Percentiles rank a stretch among this genome's conserved stretches.
These are phyloP conservation scores for Laguncularia racemosa DNA, from an alignment of 345 rosid species.

Conservation along the genomic window DNA sequence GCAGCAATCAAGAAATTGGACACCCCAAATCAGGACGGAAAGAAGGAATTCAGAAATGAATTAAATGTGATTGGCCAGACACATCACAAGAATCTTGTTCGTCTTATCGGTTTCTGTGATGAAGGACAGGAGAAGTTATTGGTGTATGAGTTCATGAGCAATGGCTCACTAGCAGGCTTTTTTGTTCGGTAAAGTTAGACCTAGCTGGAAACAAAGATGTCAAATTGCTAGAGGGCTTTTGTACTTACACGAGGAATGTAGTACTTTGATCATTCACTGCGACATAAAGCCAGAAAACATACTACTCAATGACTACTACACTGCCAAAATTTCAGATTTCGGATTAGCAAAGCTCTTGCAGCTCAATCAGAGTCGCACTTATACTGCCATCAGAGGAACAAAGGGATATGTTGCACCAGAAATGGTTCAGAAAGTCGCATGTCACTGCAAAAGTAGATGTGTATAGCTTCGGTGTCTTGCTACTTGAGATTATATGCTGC, in stretches of 20 bases:
- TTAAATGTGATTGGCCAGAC: constrained; percentile 24
- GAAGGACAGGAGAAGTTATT: constrained; percentile 22
- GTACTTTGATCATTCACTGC: constrained; percentile 29
- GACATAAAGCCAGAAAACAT: constrained; percentile 39
- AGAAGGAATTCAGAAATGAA: constrained; percentile 28
- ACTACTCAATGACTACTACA: constrained; percentile 17
- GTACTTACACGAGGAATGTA: constrained; percentile 34
- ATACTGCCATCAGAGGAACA: constrained; percentile 19
- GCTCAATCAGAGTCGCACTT: constrained; percentile 15
- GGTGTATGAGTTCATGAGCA: constrained; percentile 30
- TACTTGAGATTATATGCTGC: constrained; percentile 20
- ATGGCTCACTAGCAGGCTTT: constrained; percentile 21
- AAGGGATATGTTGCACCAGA: constrained; percentile 29
- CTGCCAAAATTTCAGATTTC: constrained; percentile 23
- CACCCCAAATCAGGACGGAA: constrained; percentile 5
- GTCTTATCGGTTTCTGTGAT: constrained; percentile 31
- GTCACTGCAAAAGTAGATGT: constrained; percentile 18
- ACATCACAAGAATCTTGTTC: constrained; percentile 30
- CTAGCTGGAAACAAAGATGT: constrained; percentile 17
- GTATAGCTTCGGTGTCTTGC: constrained; percentile 24
- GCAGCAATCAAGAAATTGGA: constrained; percentile 31
- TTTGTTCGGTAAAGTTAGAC: constrained; percentile 21
- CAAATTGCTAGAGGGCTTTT: constrained; percentile 29
- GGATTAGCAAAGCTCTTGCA: constrained; percentile 35
- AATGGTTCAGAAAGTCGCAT: constrained; percentile 18